Percentiles rank a stretch among this genome's conserved stretches.
Evolutionary conservation across 352 stramenopile genomes (phyloP).

Genomic region (Pythium rishiriense): DNA sequence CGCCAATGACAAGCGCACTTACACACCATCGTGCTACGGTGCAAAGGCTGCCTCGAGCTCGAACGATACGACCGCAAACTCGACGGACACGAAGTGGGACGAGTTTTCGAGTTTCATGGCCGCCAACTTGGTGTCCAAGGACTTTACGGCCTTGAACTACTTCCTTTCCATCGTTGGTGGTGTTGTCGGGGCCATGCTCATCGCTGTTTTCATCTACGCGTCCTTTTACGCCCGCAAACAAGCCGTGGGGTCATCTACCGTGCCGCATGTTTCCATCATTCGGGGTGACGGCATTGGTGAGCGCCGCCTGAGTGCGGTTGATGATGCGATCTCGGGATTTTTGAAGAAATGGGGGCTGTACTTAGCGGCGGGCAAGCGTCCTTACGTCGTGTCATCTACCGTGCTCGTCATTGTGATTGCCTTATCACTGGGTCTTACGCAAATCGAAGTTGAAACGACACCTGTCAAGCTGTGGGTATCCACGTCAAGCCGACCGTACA

Average conservation of each 20-base stretch:
- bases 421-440: constrained; percentile 28
- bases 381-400: constrained; percentile 28
- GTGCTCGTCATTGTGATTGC: constrained; percentile 25
- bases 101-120: constrained; percentile 44
- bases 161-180: constrained; percentile 52
- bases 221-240: constrained; percentile 27
- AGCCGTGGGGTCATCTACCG: constrained; percentile 10
- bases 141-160: constrained; percentile 60
- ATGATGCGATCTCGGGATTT: constrained; percentile 27
- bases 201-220: constrained; percentile 49
- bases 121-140: constrained; percentile 32
- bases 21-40: constrained; percentile 44
- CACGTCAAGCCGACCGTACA: constrained; percentile 41
- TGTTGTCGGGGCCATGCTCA: constrained; percentile 36
- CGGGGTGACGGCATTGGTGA: constrained; percentile 11
- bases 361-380: constrained; percentile 29
- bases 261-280: constrained; percentile 7
- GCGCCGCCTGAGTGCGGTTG: constrained; percentile 31
- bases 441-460: constrained; percentile 47
- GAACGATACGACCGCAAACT: not conserved
- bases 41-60: constrained; percentile 4
- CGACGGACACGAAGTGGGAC: constrained; percentile 34
- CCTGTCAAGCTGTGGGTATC: constrained; percentile 61
- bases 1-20: constrained; percentile 36
- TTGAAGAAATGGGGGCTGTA: constrained; percentile 49